Conservation (phyloP, 768 basidiomycete genomes). For the Grammothele lineata region DNA sequence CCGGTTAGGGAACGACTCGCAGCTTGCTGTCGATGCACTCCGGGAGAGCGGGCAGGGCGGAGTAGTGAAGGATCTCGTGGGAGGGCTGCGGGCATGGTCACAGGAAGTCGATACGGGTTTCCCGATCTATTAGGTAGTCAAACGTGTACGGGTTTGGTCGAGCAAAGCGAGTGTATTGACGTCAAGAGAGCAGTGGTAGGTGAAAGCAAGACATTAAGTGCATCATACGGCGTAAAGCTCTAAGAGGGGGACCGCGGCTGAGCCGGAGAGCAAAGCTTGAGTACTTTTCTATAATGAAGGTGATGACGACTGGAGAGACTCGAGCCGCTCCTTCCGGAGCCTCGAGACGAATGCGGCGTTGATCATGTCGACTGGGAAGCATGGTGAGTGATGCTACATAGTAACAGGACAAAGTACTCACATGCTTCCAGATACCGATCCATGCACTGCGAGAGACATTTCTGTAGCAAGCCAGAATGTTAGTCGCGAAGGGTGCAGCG, state of each 20-base stretch:
- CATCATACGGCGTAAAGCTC: too few relatives aligned
- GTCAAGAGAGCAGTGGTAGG: too few relatives aligned
- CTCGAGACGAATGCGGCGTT: constrained; percentile 64
- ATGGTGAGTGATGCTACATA: neutral
- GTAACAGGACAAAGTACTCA: constrained; percentile 37
- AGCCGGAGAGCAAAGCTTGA: too few relatives aligned
- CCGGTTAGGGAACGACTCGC: constrained; percentile 90
- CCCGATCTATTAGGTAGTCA: constrained; percentile 63
- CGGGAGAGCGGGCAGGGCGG: constrained; percentile 29
- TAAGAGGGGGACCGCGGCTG: too few relatives aligned
- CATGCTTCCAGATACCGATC: constrained; percentile 86
- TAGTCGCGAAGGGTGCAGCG: too few relatives aligned
- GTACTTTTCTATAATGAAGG: too few relatives aligned
- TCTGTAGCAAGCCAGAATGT: constrained; percentile 34
- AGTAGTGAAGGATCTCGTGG: constrained; percentile 65
- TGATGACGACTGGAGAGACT: too few relatives aligned
- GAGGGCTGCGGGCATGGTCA: constrained; percentile 82
- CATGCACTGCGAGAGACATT: constrained; percentile 70
- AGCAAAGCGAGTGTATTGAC: too few relatives aligned
- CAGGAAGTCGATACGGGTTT: constrained; percentile 68
- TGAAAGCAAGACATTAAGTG: too few relatives aligned
- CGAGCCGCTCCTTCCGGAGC: constrained; percentile 52
- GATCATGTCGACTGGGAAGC: constrained; percentile 67
- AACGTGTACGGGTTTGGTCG: too few relatives aligned
- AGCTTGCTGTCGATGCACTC: constrained; percentile 73